Percentiles rank a stretch among this genome's conserved stretches.
Conservation (phyloP, 495 filamentous ascomycete genomes). For the Lasiosphaeris hirsuta region DNA sequence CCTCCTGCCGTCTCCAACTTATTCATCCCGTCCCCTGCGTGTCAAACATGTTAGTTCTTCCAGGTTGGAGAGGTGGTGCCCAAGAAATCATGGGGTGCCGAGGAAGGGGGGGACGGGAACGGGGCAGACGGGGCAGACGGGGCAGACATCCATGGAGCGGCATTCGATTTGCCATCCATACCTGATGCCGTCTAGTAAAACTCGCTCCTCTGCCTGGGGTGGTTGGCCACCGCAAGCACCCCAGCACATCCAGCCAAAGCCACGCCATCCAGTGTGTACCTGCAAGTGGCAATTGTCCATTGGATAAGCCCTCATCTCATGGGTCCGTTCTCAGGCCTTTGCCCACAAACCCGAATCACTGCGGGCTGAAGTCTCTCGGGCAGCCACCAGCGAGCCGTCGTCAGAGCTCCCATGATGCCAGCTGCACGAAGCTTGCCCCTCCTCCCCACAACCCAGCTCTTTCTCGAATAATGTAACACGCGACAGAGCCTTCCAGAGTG, state of each 20-base stretch:
- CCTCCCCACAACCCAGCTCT: no score
- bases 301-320: not conserved
- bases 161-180: not conserved
- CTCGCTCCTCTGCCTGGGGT: not conserved
- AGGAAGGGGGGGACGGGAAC: no score
- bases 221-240: not conserved
- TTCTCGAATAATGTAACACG: no score
- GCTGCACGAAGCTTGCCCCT: no score
- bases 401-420: not conserved
- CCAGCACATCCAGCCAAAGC: not conserved
- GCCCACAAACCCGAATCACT: not conserved
- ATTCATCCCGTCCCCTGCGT: no score
- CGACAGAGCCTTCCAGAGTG: no score
- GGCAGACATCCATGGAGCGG: not conserved
- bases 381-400: not conserved
- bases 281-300: slow-evolving; percentile 6
- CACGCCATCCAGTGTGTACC: slow-evolving; percentile 4
- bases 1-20: no score
- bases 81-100: not conserved
- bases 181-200: not conserved
- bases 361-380: slow-evolving; percentile 3
- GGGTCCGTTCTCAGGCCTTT: not conserved
- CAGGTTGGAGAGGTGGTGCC: no score
- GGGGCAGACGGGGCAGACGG: no score
- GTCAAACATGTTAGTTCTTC: no score